phyloP scores from a whole-genome alignment of 257 asterid genomes.

The Penstemon davidsonii region DNA sequence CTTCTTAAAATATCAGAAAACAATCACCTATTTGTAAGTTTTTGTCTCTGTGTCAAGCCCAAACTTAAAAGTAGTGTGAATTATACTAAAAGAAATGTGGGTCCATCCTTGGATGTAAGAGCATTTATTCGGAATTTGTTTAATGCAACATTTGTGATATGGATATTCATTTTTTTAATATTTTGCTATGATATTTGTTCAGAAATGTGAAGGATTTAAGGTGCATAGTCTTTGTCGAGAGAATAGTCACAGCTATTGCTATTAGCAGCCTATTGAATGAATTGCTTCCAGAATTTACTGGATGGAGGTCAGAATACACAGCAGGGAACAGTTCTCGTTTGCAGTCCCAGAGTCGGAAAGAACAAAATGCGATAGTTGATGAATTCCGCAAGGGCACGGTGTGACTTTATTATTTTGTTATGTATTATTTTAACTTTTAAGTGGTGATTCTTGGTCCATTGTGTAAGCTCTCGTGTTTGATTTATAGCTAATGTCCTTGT shows the following conservation, averaged over 20 bases:
- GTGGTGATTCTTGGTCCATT: background rate
- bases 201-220: slow-evolving; percentile 73
- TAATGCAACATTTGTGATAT: background rate
- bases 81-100: background rate
- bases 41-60: background rate
- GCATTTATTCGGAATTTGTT: background rate
- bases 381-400: slow-evolving; percentile 68
- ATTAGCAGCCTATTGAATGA: slow-evolving; percentile 61
- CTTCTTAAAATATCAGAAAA: slow-evolving; percentile 27
- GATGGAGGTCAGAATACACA: slow-evolving; percentile 72
- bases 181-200: slow-evolving; percentile 8
- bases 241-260: slow-evolving; percentile 74
- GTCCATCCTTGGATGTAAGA: background rate
- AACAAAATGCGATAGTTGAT: slow-evolving; percentile 55
- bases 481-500: background rate
- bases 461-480: background rate
- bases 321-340: slow-evolving; percentile 53
- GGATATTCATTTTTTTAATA: background rate
- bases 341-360: slow-evolving; percentile 64
- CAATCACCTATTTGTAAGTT: too few species aligned
- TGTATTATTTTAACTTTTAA: background rate
- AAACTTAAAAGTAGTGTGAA: too few species aligned
- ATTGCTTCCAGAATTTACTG: slow-evolving; percentile 47
- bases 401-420: slow-evolving; percentile 2
- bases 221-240: slow-evolving; percentile 81